Base-by-base conservation (phyloP, 176 grass and related monocot species). In the Lolium perenne region DNA sequence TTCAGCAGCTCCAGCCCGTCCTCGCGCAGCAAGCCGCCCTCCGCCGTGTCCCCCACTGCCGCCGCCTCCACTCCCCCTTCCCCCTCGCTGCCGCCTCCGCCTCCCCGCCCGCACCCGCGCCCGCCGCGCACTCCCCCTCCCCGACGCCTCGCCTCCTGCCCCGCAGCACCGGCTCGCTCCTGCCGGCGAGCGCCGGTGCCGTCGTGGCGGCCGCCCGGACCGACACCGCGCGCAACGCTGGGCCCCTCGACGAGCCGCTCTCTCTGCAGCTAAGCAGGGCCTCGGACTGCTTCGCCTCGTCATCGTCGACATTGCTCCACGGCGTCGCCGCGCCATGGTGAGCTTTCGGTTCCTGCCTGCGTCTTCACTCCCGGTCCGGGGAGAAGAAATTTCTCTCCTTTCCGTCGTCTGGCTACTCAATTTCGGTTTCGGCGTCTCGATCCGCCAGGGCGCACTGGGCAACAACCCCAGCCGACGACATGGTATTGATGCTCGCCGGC, bases 391-490 rank as follows among this genome's bases (percentile, higher is more conserved):
- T 29, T 64, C 23, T 64, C 61, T 10, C 61, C 61, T 48, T 57
- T 88, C 8, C 50, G 35, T 41, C n/a, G 5, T 71, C 50, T 55
- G 53, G 18, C 53, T 43, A 76, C 77, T 26, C 61, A 64, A 26
- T 66, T 71, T 81, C 46, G 8, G 20, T 81, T 67, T 11, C 76
- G 40, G 10, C 77, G 18, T 78, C 46, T 76, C 22, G 23, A 26
- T 14, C 61, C 8, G 6, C 13, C 47, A 97, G 95, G 95, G 74
- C 60, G 20, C 56, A 79, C 21, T 88, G 29, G 79, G 69, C 61
- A 64, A 64, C 61, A 12, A 64, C 22, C 61, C 23, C 22, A 6
- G 61, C 61, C 14, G 61, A 64, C 2, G 61, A 29, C 14, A 17
- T 67, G 63, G 63, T 67, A 26, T 8, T 67, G 6, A 35, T 38